phyloP scores from a whole-genome alignment of 345 rosid genomes.

The Ceriops zippeliana region DNA sequence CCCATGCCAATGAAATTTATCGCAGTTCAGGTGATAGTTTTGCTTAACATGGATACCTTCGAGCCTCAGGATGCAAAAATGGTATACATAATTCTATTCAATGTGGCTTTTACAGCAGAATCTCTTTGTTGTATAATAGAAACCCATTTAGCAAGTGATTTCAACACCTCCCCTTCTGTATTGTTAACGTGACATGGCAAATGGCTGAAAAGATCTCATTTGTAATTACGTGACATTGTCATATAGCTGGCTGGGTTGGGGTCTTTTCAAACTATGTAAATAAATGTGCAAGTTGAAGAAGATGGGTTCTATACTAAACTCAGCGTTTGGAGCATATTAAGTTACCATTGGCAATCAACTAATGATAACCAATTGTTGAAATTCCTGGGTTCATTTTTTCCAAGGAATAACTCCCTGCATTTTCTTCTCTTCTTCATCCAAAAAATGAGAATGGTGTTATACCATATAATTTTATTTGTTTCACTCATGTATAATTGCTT shows the following conservation, averaged over 20 bases:
- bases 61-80: no score
- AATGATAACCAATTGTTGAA: no score
- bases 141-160: background rate
- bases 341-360: no score
- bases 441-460: no score
- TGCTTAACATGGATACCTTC: conserved; percentile 4
- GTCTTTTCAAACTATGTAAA: conserved; percentile 10
- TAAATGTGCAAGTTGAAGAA: conserved; percentile 1
- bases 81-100: background rate
- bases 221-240: background rate
- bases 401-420: no score
- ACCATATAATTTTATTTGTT: no score
- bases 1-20: conserved; percentile 36
- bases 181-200: background rate
- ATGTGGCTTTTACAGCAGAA: conserved; percentile 9
- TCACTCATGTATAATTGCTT: no score
- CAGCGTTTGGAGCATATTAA: background rate
- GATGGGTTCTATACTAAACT: background rate
- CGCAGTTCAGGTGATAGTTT: conserved; percentile 10
- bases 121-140: conserved; percentile 14
- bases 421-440: no score
- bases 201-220: background rate
- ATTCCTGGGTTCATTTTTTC: no score
- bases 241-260: background rate
- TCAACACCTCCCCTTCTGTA: background rate